Base-by-base conservation (phyloP, 768 basidiomycete species). In the Cyathus striatus region DNA sequence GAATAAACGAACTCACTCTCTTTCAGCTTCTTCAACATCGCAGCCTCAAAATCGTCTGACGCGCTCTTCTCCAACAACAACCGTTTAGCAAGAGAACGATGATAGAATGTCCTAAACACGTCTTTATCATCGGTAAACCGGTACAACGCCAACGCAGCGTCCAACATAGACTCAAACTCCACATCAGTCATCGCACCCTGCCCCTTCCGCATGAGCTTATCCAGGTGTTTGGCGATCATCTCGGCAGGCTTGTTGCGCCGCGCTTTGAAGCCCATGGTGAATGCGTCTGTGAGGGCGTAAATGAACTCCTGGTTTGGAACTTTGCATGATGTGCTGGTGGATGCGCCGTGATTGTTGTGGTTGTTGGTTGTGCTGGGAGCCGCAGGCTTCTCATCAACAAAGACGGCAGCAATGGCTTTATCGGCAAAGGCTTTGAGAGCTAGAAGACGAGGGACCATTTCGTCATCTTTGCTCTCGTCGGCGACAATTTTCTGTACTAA, bases 81-180 rank as follows among this genome's bases (percentile, higher is more conserved):
- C 43, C 93, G 76, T 68, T 89, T 93, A n/a, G 92, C 87, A 25
- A 96, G 64, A 26, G 83, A 79, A 9, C 90, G 82, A 62, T 86
- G 86, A 60, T 95, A 97, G 63, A 93, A 96, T 21, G 85, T 83
- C 53, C 92, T 79, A 61, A 96, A 97, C 23, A 95, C 90, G 56
- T 96, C 92, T 59, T 91, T 92, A 57, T 94, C 91, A 40, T 90
- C 84, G 4, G 90, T 93, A 58, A 80, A 94, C 41, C 89, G 70
- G 62, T 93, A 95, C 43, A 97, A 63, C 5, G 65, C 76, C 20
- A 96, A 67, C 3, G 78, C 86, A 6, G 66, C 72, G 44, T 89
- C 80, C 45, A 96, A 64, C 42, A 77, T 57, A 2, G 62, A 60
- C 39, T 81, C 75, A 60, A 88, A 92, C 23, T 74, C 76, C 12